Conservation (phyloP, 768 basidiomycete species). For the Kwoniella sp. region DNA sequence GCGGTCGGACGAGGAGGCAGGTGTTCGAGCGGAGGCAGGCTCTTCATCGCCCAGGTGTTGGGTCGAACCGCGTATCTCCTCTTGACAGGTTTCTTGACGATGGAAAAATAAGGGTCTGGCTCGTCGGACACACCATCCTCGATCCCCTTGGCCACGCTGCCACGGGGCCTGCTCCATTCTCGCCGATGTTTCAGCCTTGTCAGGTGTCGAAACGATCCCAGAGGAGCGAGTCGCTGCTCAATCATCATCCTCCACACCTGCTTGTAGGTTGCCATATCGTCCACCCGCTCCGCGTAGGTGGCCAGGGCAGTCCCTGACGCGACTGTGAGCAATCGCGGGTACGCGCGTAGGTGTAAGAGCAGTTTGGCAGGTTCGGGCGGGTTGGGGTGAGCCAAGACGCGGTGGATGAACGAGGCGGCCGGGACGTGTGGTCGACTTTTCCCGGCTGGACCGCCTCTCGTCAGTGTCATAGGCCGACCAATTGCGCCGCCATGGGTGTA, state of each 20-base stretch:
- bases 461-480: too few relatives aligned
- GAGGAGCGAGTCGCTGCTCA: background rate
- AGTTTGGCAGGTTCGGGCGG: constrained; percentile 6
- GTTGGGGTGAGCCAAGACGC: background rate
- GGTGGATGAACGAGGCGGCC: background rate
- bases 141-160: too few relatives aligned
- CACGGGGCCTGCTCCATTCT: too few relatives aligned
- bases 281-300: constrained; percentile 4
- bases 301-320: background rate
- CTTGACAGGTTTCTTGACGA: background rate
- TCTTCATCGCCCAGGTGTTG: constrained; percentile 12
- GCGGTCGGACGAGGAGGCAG: background rate
- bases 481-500: background rate
- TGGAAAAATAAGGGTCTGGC: too few relatives aligned
- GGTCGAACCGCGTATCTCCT: background rate
- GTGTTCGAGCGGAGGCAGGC: constrained; percentile 2
- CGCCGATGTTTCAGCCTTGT: background rate
- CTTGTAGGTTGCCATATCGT: constrained; percentile 3
- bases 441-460: too few relatives aligned
- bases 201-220: background rate
- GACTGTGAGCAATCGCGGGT: background rate
- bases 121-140: too few relatives aligned
- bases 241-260: constrained; percentile 1
- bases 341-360: background rate
- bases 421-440: background rate